Evolutionary conservation across 163 green algal species (phyloP).

Genomic region (Scenedesmus sp.): DNA sequence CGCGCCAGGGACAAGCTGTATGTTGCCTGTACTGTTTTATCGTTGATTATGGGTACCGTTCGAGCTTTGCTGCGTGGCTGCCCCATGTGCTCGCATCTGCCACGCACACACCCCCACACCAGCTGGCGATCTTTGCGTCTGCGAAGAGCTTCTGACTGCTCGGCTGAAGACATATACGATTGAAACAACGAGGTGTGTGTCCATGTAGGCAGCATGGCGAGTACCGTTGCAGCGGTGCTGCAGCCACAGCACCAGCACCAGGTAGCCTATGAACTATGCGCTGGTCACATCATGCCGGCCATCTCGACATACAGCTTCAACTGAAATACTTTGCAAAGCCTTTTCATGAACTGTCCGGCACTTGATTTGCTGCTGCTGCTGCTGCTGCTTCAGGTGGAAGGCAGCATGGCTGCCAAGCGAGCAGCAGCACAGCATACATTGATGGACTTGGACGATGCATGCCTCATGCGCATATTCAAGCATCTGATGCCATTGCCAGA

Average conservation of each 20-base stretch:
- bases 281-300: not conserved
- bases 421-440: not conserved
- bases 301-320: too few species aligned
- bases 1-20: not conserved
- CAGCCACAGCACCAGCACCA: constrained; percentile 1
- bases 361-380: too few species aligned
- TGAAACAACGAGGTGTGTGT: too few species aligned
- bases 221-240: not conserved
- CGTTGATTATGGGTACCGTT: not conserved
- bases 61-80: not conserved
- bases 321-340: too few species aligned
- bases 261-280: not conserved
- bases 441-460: constrained; percentile 48
- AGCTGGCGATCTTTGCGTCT: not conserved
- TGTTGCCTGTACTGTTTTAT: not conserved
- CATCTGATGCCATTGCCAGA: constrained; percentile 47
- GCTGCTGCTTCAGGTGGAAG: not conserved
- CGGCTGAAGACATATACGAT: too few species aligned
- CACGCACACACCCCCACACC: not conserved
- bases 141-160: too few species aligned
- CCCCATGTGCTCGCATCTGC: not conserved
- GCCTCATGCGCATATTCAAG: constrained; percentile 43
- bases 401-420: not conserved
- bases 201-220: not conserved
- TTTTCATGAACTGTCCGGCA: too few species aligned